A percentile compares a stretch with the other conserved stretches of the same genome.
Conservation (phyloP, 1,139 yeast species). For the Spencermartinsiella ligniputridi region DNA sequence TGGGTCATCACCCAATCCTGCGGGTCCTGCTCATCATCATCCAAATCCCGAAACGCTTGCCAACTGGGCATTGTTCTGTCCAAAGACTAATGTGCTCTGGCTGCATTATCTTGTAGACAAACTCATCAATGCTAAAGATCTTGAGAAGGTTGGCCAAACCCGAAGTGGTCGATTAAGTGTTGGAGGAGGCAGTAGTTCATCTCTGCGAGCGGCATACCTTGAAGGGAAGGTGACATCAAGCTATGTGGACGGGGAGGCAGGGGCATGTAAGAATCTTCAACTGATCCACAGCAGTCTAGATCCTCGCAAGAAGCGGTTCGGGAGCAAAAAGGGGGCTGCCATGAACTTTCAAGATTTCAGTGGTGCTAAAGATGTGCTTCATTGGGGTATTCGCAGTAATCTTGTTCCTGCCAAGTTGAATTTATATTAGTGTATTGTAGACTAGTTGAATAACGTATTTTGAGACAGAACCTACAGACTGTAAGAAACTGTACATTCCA, state of each 20-base stretch:
- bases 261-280: slow-evolving; percentile 26
- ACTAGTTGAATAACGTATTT: neutral
- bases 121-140: slow-evolving; percentile 38
- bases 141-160: slow-evolving; percentile 23
- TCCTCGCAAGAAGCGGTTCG: slow-evolving; percentile 32
- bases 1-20: neutral
- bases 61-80: slow-evolving; percentile 43
- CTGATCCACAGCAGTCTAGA: slow-evolving; percentile 32
- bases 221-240: slow-evolving; percentile 13
- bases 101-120: slow-evolving; percentile 44
- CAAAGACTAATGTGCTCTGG: slow-evolving; percentile 48
- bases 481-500: too few relatives aligned
- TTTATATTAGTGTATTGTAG: too few relatives aligned
- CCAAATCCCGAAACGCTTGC: slow-evolving; percentile 4
- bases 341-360: slow-evolving; percentile 25
- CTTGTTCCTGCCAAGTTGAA: slow-evolving; percentile 16
- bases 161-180: slow-evolving; percentile 26
- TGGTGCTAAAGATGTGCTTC: slow-evolving; percentile 27
- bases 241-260: slow-evolving; percentile 22
- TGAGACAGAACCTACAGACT: too few relatives aligned
- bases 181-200: slow-evolving; percentile 22
- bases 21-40: neutral
- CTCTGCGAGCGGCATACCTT: slow-evolving; percentile 21
- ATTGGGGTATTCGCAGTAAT: slow-evolving; percentile 28
- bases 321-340: slow-evolving; percentile 16